Evolutionary conservation across 257 asterid species (phyloP).

Genomic region (Osmanthus fragrans): DNA sequence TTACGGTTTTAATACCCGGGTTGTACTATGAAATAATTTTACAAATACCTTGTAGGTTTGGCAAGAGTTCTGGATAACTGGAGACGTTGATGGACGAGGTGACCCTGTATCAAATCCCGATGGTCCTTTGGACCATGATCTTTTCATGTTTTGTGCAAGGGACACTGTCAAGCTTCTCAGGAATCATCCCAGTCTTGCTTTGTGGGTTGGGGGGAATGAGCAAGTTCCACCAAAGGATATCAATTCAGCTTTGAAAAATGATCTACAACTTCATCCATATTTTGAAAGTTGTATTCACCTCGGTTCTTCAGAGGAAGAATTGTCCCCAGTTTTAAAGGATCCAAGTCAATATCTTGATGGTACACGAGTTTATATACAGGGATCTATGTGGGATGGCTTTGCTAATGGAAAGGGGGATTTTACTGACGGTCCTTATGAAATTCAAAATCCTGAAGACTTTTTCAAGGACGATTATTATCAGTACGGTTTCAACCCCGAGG

Average conservation of each 20-base stretch:
- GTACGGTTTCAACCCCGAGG: slow-evolving; percentile 97
- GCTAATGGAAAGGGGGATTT: slow-evolving; percentile 91
- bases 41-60: slow-evolving; percentile 63
- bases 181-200: slow-evolving; percentile 96
- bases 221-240: slow-evolving; percentile 93
- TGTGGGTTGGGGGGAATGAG: slow-evolving; percentile 99
- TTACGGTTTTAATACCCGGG: not conserved
- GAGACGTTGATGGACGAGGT: slow-evolving; percentile 93
- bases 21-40: slow-evolving; percentile 5
- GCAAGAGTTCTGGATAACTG: slow-evolving; percentile 99
- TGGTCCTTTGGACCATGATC: slow-evolving; percentile 95
- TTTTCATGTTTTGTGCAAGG: slow-evolving; percentile 85
- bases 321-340: slow-evolving; percentile 38
- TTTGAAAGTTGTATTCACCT: slow-evolving; percentile 30
- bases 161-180: slow-evolving; percentile 90
- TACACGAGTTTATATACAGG: slow-evolving; percentile 76
- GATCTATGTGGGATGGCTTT: slow-evolving; percentile 99
- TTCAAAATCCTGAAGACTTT: slow-evolving; percentile 86
- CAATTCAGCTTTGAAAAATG: slow-evolving; percentile 63
- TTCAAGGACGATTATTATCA: slow-evolving; percentile 74
- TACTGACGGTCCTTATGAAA: slow-evolving; percentile 93
- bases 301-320: slow-evolving; percentile 25
- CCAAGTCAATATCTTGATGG: slow-evolving; percentile 94
- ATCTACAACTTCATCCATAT: slow-evolving; percentile 75
- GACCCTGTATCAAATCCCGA: slow-evolving; percentile 80